phyloP scores from a whole-genome alignment of 371 early-diverging fungal species.

The Chytridiales sp. region DNA sequence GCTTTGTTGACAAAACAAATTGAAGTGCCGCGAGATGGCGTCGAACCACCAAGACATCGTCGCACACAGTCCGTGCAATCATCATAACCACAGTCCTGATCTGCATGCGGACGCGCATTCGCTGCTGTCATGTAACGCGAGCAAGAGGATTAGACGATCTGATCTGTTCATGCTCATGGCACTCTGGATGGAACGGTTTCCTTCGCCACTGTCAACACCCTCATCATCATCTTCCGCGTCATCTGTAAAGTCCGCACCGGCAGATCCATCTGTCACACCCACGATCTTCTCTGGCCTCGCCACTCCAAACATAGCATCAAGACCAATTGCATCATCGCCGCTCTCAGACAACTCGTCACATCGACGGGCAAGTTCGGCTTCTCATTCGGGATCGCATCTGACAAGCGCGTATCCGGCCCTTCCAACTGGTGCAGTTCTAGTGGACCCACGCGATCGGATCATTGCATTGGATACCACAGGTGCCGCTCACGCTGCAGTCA shows the following conservation, averaged over 20 bases:
- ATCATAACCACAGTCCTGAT: too few relatives aligned
- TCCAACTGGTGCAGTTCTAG: slow-evolving; percentile 35
- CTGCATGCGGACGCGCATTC: too few relatives aligned
- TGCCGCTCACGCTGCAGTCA: slow-evolving; percentile 39
- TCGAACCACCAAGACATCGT: too few relatives aligned
- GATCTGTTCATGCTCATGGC: slow-evolving; percentile 34
- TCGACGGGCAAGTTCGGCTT: neutral
- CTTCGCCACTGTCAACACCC: slow-evolving; percentile 4
- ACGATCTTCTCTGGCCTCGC: neutral
- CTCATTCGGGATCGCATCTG: neutral
- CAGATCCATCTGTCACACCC: neutral
- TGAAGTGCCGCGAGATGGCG: too few relatives aligned
- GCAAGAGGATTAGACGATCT: too few relatives aligned
- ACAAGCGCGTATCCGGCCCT: slow-evolving; percentile 15
- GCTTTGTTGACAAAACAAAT: too few relatives aligned
- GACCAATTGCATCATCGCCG: too few relatives aligned
- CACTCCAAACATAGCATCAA: too few relatives aligned
- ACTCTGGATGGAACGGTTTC: slow-evolving; percentile 43
- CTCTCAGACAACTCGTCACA: neutral
- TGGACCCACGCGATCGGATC: slow-evolving; percentile 28
- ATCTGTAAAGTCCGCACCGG: neutral
- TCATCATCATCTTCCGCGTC: neutral
- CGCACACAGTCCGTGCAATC: too few relatives aligned
- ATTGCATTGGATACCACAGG: slow-evolving; percentile 25
- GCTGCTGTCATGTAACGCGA: too few relatives aligned